Conservation (phyloP, 2,329 filamentous ascomycete genomes). For the Canariomyces notabilis region DNA sequence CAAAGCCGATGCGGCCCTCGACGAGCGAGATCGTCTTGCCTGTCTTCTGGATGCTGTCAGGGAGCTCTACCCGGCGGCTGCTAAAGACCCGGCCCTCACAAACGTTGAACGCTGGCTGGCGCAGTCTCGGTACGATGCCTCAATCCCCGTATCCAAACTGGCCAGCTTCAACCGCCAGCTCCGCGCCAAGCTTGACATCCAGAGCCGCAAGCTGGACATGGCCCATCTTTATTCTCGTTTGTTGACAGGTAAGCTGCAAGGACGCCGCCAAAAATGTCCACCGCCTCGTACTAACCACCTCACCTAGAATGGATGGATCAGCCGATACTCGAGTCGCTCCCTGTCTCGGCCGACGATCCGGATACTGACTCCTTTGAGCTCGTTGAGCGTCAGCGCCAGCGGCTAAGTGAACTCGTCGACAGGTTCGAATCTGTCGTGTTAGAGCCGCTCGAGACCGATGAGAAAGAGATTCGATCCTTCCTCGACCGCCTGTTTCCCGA, state of each 20-base stretch:
- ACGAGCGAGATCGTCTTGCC: slow-evolving; percentile 20
- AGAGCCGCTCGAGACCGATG: slow-evolving; percentile 31
- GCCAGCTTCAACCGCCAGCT: slow-evolving; percentile 30
- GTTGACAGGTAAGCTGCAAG: slow-evolving; percentile 26
- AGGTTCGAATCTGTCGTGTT: slow-evolving; percentile 38
- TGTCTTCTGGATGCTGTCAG: slow-evolving; percentile 22
- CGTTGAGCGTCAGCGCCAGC: slow-evolving; percentile 33
- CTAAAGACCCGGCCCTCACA: slow-evolving; percentile 14
- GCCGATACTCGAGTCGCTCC: not conserved
- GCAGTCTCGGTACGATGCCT: slow-evolving; percentile 34
- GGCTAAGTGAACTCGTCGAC: slow-evolving; percentile 33
- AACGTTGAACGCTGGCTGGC: slow-evolving; percentile 34
- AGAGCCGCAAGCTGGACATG: slow-evolving; percentile 33
- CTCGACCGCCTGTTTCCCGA: slow-evolving; percentile 30
- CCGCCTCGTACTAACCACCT: not conserved
- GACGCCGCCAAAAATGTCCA: not conserved
- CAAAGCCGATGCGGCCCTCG: slow-evolving; percentile 20
- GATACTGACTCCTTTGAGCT: slow-evolving; percentile 28
- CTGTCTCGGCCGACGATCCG: slow-evolving; percentile 12
- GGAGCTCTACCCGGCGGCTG: slow-evolving; percentile 20
- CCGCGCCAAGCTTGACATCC: slow-evolving; percentile 30
- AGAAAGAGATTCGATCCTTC: slow-evolving; percentile 29
- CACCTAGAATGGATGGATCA: slow-evolving; percentile 34
- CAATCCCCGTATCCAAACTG: slow-evolving; percentile 31
- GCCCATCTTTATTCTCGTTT: slow-evolving; percentile 34